phyloP scores from a whole-genome alignment of 2,329 filamentous ascomycete genomes.

The Fusarium robinianum region DNA sequence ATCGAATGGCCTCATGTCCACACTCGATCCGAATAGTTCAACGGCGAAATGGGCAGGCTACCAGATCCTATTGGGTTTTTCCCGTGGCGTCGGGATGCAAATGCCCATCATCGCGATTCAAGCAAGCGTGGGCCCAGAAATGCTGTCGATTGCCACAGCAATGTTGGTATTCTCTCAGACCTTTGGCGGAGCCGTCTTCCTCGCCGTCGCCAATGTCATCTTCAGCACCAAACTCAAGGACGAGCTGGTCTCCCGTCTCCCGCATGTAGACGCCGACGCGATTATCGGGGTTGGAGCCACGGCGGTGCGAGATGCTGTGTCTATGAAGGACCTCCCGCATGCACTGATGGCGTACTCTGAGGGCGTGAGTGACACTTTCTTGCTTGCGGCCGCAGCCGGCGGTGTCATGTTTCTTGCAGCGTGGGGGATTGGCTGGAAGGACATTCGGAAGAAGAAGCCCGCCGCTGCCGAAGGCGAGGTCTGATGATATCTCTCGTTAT shows the following conservation, averaged over 20 bases:
- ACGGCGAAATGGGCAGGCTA: conserved; percentile 50
- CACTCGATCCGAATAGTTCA: conserved; percentile 42
- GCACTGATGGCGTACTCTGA: conserved; percentile 49
- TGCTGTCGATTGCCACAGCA: conserved; percentile 37
- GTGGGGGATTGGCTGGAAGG: conserved; percentile 53
- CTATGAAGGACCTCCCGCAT: conserved; percentile 36
- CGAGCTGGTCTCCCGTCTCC: conserved; percentile 38
- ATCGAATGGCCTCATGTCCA: conserved; percentile 49
- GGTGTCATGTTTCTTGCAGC: conserved; percentile 40
- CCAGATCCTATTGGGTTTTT: conserved; percentile 48
- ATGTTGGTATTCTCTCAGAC: conserved; percentile 34
- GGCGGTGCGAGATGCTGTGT: conserved; percentile 42
- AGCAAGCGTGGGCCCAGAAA: conserved; percentile 29
- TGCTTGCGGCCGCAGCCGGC: conserved; percentile 39
- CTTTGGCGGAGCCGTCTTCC: conserved; percentile 51
- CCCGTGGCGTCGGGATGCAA: conserved; percentile 52
- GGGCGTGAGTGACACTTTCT: conserved; percentile 39
- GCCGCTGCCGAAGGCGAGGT: conserved; percentile 20
- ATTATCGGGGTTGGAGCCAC: conserved; percentile 51
- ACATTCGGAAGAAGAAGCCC: conserved; percentile 46
- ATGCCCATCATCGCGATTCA: conserved; percentile 43
- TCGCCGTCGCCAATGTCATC: conserved; percentile 43
- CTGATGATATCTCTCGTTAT: too few relatives aligned
- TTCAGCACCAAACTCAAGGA: conserved; percentile 40
- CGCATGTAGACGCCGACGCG: conserved; percentile 34